A percentile compares a stretch with the other conserved stretches of the same genome.
Conservation (phyloP, 139 green algal genomes). For the Coelastrella sp. region DNA sequence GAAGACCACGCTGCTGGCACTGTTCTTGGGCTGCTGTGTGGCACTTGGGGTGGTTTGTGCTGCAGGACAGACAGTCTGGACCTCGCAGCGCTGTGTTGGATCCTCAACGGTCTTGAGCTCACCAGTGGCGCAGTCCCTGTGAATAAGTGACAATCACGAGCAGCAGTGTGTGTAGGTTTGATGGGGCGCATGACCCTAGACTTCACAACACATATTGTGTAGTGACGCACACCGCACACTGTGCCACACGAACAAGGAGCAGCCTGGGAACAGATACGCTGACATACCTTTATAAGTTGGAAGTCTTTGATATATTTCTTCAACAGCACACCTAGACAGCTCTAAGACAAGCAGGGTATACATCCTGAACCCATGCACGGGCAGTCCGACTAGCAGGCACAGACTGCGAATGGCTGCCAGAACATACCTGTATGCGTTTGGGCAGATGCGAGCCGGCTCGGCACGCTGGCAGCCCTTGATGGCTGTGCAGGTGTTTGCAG, state of each 20-base stretch:
- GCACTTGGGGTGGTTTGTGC: not conserved
- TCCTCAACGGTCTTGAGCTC: conserved; percentile 30
- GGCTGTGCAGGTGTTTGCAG: not conserved
- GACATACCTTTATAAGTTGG: too few relatives aligned
- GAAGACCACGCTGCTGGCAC: not conserved
- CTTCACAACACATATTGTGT: too few relatives aligned
- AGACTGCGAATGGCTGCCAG: not conserved
- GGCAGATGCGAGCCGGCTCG: conserved; percentile 48
- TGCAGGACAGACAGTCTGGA: conserved; percentile 10
- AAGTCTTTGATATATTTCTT: too few relatives aligned
- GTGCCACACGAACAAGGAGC: too few relatives aligned
- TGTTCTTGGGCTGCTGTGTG: not conserved
- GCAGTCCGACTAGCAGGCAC: not conserved
- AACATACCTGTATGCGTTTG: conserved; percentile 50
- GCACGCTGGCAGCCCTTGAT: conserved; percentile 41
- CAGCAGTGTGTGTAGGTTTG: not conserved
- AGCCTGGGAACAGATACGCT: too few relatives aligned
- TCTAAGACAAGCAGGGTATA: not conserved
- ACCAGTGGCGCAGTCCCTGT: conserved; percentile 40
- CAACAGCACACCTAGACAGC: too few relatives aligned
- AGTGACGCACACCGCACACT: too few relatives aligned
- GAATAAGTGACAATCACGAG: not conserved
- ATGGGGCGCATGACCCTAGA: too few relatives aligned
- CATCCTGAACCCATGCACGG: not conserved
- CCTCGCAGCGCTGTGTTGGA: conserved; percentile 30